Evolutionary conservation across 805 yeast genomes (phyloP).

Genomic region (Schizosaccharomyces osmophilus): DNA sequence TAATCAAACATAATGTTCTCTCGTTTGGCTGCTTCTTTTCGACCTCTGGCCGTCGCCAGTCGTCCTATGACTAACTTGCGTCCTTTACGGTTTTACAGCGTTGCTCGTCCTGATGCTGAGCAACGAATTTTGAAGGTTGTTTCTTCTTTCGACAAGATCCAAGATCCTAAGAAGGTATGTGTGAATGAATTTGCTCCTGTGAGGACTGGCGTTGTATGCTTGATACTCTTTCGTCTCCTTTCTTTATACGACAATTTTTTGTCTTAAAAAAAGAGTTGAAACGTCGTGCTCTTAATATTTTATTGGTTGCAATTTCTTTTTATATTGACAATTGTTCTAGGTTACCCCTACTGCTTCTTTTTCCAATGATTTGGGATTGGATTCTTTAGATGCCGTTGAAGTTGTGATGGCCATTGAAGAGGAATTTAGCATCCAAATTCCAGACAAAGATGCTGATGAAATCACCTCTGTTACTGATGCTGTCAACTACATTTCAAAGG

Average conservation of each 20-base stretch:
- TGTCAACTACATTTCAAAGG: constrained; percentile 39
- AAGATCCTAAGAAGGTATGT: constrained; percentile 9
- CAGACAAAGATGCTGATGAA: constrained; percentile 58
- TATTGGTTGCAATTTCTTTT: not conserved
- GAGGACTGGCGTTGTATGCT: not conserved
- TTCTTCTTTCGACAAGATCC: constrained; percentile 35
- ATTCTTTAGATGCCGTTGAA: constrained; percentile 84
- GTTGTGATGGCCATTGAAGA: constrained; percentile 91
- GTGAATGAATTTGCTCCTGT: not conserved
- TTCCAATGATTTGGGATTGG: constrained; percentile 51
- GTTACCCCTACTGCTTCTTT: constrained; percentile 18
- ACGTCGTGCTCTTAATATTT: not conserved
- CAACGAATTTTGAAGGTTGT: constrained; percentile 61
- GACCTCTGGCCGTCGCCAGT: too few species aligned
- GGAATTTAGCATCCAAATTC: constrained; percentile 31
- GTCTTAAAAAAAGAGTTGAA: not conserved
- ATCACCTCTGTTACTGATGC: constrained; percentile 87
- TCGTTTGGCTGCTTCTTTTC: too few species aligned
- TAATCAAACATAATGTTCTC: too few species aligned
- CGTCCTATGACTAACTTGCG: not conserved
- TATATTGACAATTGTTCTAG: constrained; percentile 5
- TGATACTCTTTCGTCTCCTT: too few species aligned
- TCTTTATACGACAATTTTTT: too few species aligned
- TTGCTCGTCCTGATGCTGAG: constrained; percentile 55
- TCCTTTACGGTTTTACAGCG: constrained; percentile 24